These are phyloP conservation scores for Schizonepeta tenuifolia DNA, from an alignment of 257 asterid genomes.

Conservation along the genomic window DNA sequence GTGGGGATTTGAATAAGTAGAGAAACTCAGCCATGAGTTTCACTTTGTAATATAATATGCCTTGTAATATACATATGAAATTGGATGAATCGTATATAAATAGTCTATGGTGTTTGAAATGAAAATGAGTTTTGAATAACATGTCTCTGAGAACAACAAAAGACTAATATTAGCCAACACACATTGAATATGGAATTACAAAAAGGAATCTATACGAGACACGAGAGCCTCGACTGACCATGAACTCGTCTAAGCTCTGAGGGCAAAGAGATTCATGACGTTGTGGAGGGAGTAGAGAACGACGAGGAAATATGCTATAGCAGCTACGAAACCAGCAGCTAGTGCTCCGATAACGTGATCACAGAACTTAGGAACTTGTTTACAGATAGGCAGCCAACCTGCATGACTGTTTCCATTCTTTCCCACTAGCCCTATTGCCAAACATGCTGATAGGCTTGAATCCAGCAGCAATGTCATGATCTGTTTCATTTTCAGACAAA, in stretches of 20 bases:
- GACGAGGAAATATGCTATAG: conserved; percentile 54
- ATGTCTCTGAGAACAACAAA: conserved; percentile 6
- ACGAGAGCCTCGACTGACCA: too few relatives aligned
- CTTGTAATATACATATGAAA: conserved; percentile 23
- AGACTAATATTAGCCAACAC: neutral
- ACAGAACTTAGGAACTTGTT: conserved; percentile 86
- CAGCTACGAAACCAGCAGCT: conserved; percentile 66
- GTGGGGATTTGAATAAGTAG: conserved; percentile 17
- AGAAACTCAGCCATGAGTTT: conserved; percentile 13
- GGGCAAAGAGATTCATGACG: conserved; percentile 50
- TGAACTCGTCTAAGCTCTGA: conserved; percentile 22
- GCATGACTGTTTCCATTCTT: conserved; percentile 74
- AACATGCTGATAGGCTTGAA: conserved; percentile 76
- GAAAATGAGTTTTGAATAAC: neutral
- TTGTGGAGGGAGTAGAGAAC: conserved; percentile 69
- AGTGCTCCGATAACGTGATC: conserved; percentile 62
- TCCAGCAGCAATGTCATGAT: conserved; percentile 65
- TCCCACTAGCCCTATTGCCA: conserved; percentile 77
- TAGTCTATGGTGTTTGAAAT: neutral
- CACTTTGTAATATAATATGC: conserved; percentile 36
- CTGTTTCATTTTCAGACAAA: conserved; percentile 32
- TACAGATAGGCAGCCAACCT: conserved; percentile 90
- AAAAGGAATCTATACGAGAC: too few relatives aligned
- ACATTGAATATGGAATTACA: neutral
- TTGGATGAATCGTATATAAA: neutral